Evolutionary conservation across 2,329 filamentous ascomycete genomes (phyloP).

Genomic region (Fusarium liriodendri): DNA sequence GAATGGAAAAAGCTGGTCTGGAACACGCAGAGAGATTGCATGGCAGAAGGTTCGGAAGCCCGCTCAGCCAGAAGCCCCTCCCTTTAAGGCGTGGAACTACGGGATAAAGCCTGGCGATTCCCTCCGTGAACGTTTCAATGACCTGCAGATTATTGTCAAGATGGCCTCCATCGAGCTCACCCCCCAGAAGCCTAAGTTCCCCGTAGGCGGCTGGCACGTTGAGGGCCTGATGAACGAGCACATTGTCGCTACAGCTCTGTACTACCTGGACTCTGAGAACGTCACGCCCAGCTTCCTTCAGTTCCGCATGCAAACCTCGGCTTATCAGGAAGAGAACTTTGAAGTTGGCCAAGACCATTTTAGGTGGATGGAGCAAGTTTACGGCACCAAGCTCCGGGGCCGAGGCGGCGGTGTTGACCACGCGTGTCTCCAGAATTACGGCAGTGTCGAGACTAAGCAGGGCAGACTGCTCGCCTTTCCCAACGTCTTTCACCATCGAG

Average conservation of each 20-base stretch:
- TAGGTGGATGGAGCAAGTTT: slow-evolving; percentile 25
- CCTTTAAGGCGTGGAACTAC: slow-evolving; percentile 52
- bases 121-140: slow-evolving; percentile 11
- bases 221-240: slow-evolving; percentile 46
- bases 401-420: rapidly evolving
- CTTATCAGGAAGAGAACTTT: background rate
- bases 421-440: slow-evolving; percentile 28
- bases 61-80: slow-evolving; percentile 19
- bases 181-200: slow-evolving; percentile 36
- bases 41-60: slow-evolving; percentile 31
- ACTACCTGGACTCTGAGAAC: slow-evolving; percentile 41
- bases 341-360: background rate
- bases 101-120: slow-evolving; percentile 7
- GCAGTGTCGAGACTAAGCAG: slow-evolving; percentile 32
- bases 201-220: slow-evolving; percentile 35
- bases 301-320: slow-evolving; percentile 33
- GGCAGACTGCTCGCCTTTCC: slow-evolving; percentile 32
- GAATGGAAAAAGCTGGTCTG: background rate
- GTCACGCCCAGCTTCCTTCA: slow-evolving; percentile 29
- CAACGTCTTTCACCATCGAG: slow-evolving; percentile 35
- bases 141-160: slow-evolving; percentile 70
- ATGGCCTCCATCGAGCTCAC: slow-evolving; percentile 51
- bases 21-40: background rate
- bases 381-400: background rate
- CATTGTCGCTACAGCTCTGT: slow-evolving; percentile 43